These are phyloP conservation scores for Metschnikowia rubicola DNA, from an alignment of 805 yeast species.

Conservation along the genomic window DNA sequence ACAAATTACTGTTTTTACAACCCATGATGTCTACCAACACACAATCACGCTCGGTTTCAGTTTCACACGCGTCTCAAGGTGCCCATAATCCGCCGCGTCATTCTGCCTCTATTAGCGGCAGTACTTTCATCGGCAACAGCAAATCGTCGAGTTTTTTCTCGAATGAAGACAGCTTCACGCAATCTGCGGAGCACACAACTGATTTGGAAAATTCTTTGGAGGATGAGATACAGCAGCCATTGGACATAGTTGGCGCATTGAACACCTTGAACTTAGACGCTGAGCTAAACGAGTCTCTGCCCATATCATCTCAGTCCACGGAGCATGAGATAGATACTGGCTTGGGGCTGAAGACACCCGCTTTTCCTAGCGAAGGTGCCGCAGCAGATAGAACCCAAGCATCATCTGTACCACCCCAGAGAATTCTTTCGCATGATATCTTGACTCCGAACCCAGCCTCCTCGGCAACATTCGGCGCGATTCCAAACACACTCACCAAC, in stretches of 20 bases:
- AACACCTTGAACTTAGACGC: conserved; percentile 45
- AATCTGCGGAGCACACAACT: conserved; percentile 4
- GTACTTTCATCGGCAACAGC: conserved; percentile 6
- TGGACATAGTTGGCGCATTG: conserved; percentile 49
- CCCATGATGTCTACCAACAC: conserved; percentile 18
- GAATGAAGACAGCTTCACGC: conserved; percentile 15
- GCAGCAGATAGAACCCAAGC: neutral
- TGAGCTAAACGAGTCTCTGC: conserved; percentile 22
- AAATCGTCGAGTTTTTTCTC: conserved; percentile 21
- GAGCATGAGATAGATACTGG: too few species aligned
- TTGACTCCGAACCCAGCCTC: conserved; percentile 28
- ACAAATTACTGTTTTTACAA: neutral
- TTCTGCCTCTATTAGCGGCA: conserved; percentile 22
- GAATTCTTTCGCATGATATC: conserved; percentile 20
- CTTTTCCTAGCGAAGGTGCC: neutral
- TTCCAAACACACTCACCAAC: conserved; percentile 13
- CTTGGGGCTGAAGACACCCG: neutral
- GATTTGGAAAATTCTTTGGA: conserved; percentile 9
- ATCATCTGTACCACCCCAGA: conserved; percentile 2
- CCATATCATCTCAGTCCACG: neutral
- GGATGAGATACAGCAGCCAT: conserved; percentile 18
- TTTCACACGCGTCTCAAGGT: neutral
- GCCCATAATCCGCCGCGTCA: conserved; percentile 10
- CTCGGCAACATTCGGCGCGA: conserved; percentile 16
- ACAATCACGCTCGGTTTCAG: conserved; percentile 23